phyloP scores from a whole-genome alignment of 805 yeast genomes.

The Yamadazyma insecticola region DNA sequence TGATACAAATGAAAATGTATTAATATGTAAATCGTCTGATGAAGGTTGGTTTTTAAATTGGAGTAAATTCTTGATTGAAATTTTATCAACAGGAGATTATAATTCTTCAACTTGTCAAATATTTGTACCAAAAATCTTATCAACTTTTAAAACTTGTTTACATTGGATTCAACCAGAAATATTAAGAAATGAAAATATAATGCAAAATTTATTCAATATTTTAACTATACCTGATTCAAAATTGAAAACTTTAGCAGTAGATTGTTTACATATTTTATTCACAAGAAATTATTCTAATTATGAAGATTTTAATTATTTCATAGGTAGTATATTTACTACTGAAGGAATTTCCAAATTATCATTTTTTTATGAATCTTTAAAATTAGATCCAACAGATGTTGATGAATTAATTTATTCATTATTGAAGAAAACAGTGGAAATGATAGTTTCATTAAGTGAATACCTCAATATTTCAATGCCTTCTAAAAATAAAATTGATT shows the following conservation, averaged over 20 bases:
- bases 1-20: constrained; percentile 59
- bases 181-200: constrained; percentile 59
- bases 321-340: constrained; percentile 70
- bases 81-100: constrained; percentile 26
- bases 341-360: constrained; percentile 70
- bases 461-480: constrained; percentile 51
- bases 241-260: constrained; percentile 79
- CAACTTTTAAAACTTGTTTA: constrained; percentile 82
- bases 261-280: constrained; percentile 83
- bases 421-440: constrained; percentile 85
- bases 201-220: constrained; percentile 57
- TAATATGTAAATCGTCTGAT: constrained; percentile 58
- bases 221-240: constrained; percentile 56
- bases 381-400: constrained; percentile 62
- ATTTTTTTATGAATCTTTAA: constrained; percentile 57
- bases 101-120: constrained; percentile 23
- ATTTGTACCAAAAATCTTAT: constrained; percentile 64
- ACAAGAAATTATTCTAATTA: constrained; percentile 67
- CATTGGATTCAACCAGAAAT: constrained; percentile 87
- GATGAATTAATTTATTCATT: constrained; percentile 79
- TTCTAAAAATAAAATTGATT: constrained; percentile 37
- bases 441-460: constrained; percentile 83
- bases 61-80: constrained; percentile 39
- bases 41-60: constrained; percentile 89
- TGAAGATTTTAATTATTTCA: constrained; percentile 69